phyloP scores from a whole-genome alignment of 495 filamentous ascomycete species.

The Zalerion maritima region DNA sequence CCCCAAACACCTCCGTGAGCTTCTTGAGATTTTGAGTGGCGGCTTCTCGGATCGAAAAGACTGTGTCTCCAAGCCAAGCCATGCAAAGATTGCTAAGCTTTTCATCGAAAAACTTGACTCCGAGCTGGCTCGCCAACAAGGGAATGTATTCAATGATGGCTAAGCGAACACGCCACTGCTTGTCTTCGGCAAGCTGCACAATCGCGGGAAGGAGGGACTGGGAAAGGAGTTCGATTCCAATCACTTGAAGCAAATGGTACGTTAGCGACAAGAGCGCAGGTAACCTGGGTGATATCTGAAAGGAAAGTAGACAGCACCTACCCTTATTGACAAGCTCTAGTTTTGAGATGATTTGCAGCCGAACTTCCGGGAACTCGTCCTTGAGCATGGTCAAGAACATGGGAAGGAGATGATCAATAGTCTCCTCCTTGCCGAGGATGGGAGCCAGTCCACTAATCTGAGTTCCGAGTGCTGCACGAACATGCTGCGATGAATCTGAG shows the following conservation, averaged over 20 bases:
- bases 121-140: slow-evolving; percentile 84
- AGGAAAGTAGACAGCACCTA: slow-evolving; percentile 28
- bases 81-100: slow-evolving; percentile 92
- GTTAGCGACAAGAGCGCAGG: slow-evolving; percentile 10
- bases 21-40: slow-evolving; percentile 96
- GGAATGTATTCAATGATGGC: slow-evolving; percentile 99
- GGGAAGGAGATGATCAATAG: slow-evolving; percentile 87
- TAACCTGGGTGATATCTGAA: neutral
- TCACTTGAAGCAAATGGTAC: slow-evolving; percentile 41
- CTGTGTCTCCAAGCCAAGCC: slow-evolving; percentile 98
- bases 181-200: slow-evolving; percentile 93
- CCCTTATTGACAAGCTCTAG: slow-evolving; percentile 95
- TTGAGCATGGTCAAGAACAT: slow-evolving; percentile 99
- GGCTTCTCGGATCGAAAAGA: slow-evolving; percentile 95
- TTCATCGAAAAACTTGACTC: slow-evolving; percentile 96
- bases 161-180: slow-evolving; percentile 96
- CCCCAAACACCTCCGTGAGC: slow-evolving; percentile 94
- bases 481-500: slow-evolving; percentile 90
- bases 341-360: slow-evolving; percentile 97
- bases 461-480: slow-evolving; percentile 85
- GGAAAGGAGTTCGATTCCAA: slow-evolving; percentile 91
- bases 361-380: slow-evolving; percentile 95
- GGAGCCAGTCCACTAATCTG: slow-evolving; percentile 96
- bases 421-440: slow-evolving; percentile 95
- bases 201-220: slow-evolving; percentile 97